These are phyloP conservation scores for Barnettozyma pratensis DNA, from an alignment of 805 yeast species.

Conservation along the genomic window DNA sequence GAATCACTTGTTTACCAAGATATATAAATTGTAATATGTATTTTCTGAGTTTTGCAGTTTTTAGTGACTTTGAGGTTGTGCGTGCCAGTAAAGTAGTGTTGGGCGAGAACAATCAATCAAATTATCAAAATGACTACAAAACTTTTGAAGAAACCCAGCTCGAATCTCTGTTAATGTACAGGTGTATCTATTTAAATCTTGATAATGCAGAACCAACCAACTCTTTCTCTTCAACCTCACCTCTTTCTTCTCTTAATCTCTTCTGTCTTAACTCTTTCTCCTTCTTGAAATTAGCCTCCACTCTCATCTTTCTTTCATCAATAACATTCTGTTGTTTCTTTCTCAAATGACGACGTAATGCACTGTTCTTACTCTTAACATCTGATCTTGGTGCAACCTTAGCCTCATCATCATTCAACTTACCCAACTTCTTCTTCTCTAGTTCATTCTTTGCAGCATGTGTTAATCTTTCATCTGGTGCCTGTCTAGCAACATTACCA, in stretches of 20 bases:
- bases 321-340: conserved; percentile 82
- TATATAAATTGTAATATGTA: too few species aligned
- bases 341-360: conserved; percentile 72
- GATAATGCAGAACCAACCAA: conserved; percentile 35
- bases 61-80: too few species aligned
- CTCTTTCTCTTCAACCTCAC: conserved; percentile 46
- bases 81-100: too few species aligned
- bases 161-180: too few species aligned
- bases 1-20: too few species aligned
- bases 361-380: conserved; percentile 76
- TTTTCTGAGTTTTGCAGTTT: too few species aligned
- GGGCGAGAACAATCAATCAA: too few species aligned
- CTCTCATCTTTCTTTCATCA: conserved; percentile 75
- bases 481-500: conserved; percentile 76
- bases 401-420: conserved; percentile 36
- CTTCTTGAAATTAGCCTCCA: conserved; percentile 64
- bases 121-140: too few species aligned
- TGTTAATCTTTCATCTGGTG: conserved; percentile 56
- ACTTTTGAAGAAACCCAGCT: too few species aligned
- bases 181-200: conserved; percentile 27
- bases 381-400: conserved; percentile 49
- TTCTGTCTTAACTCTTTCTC: conserved; percentile 70
- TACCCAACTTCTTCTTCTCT: conserved; percentile 21
- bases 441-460: conserved; percentile 51
- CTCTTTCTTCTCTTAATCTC: conserved; percentile 36